A percentile compares a stretch with the other conserved stretches of the same genome.
These are phyloP conservation scores for Entomortierella beljakovae DNA, from an alignment of 192 early-diverging fungal genomes.

Conservation along the genomic window DNA sequence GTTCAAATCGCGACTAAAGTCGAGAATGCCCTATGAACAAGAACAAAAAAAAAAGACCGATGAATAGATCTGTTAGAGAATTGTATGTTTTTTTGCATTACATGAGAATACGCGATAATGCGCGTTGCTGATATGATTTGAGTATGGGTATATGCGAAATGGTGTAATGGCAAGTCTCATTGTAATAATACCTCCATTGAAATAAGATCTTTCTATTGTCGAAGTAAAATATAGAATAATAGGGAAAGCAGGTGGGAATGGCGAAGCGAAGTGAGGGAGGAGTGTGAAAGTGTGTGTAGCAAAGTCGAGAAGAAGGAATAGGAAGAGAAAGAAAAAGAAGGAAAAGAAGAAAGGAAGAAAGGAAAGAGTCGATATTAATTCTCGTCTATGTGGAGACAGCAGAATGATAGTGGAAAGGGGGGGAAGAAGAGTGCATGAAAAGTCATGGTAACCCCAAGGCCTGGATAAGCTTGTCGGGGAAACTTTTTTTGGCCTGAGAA, in stretches of 20 bases:
- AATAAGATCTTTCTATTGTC: slow-evolving; percentile 3
- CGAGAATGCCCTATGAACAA: slow-evolving; percentile 74
- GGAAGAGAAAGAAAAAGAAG: background rate
- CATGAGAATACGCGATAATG: too few species aligned
- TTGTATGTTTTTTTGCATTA: too few species aligned
- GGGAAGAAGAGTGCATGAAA: too few species aligned
- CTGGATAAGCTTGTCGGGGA: too few species aligned
- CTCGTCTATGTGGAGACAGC: too few species aligned
- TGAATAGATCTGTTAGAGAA: background rate
- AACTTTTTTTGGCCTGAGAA: too few species aligned
- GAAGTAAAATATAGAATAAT: background rate
- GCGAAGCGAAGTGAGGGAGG: background rate
- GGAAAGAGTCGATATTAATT: too few species aligned
- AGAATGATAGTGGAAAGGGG: background rate
- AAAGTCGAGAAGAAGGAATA: background rate
- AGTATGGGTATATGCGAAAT: too few species aligned
- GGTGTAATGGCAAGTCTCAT: background rate
- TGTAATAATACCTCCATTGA: slow-evolving; percentile 23
- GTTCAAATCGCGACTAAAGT: slow-evolving; percentile 91
- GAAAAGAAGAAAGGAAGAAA: background rate
- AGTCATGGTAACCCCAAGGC: too few species aligned
- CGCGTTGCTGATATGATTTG: too few species aligned
- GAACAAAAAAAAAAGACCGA: background rate
- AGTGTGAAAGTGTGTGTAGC: background rate
- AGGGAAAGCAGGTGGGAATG: background rate